A percentile compares a stretch with the other conserved stretches of the same genome.
These are phyloP conservation scores for Acanthamoeba culbertsoni DNA, from an alignment of 208 protist genomes.

Conservation along the genomic window DNA sequence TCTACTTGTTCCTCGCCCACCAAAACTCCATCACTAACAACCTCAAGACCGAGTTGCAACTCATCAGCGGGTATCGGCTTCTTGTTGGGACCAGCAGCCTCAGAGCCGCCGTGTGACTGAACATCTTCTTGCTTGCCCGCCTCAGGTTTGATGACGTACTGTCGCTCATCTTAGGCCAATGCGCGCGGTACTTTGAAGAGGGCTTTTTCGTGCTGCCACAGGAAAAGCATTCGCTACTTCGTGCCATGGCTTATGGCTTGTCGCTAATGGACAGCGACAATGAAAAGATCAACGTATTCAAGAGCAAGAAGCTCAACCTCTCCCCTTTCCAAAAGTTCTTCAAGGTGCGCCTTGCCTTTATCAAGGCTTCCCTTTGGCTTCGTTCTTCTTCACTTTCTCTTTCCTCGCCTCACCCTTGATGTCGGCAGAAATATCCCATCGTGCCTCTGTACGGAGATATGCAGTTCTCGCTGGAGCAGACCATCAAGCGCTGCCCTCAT, in stretches of 20 bases:
- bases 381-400: neutral
- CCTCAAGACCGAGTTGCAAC: conserved; percentile 70
- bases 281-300: conserved; percentile 65
- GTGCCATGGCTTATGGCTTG: conserved; percentile 74
- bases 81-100: no score
- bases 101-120: no score
- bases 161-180: conserved; percentile 64
- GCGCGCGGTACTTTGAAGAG: conserved; percentile 66
- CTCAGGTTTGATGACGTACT: conserved; percentile 74
- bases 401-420: neutral
- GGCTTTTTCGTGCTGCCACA: conserved; percentile 32
- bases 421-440: conserved; percentile 70
- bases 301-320: conserved; percentile 77
- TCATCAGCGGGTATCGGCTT: conserved; percentile 57
- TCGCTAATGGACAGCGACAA: conserved; percentile 79
- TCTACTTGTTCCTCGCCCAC: conserved; percentile 81
- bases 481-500: conserved; percentile 70
- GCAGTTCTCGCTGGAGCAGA: conserved; percentile 71
- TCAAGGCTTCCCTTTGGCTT: neutral
- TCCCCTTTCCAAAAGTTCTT: conserved; percentile 74
- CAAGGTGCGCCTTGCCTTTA: conserved; percentile 14
- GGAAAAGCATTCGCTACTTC: conserved; percentile 78
- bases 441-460: conserved; percentile 85
- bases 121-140: neutral
- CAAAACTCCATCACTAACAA: conserved; percentile 77